Evolutionary conservation across 2,329 filamentous ascomycete species (phyloP).

Genomic region (Pseudopyrenochaeta lycopersici): DNA sequence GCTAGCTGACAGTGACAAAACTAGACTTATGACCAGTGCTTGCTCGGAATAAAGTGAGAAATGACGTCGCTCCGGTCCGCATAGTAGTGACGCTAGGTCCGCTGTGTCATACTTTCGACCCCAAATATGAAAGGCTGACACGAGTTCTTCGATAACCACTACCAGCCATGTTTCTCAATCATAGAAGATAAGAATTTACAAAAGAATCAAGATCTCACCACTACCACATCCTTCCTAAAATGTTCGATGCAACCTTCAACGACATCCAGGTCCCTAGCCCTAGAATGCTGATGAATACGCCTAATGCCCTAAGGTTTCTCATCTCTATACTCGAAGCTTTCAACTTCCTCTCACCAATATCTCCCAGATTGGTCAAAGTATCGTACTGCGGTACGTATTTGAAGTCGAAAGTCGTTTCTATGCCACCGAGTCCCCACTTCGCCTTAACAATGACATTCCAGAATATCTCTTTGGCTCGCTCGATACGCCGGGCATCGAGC

Average conservation of each 20-base stretch:
- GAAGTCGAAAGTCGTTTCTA: constrained; percentile 72
- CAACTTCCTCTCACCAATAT: constrained; percentile 51
- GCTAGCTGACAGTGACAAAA: too few species aligned
- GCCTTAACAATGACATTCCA: constrained; percentile 70
- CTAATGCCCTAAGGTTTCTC: constrained; percentile 58
- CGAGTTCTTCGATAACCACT: too few species aligned
- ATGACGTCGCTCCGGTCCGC: too few species aligned
- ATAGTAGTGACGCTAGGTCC: too few species aligned
- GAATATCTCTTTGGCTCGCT: constrained; percentile 60
- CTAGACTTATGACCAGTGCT: too few species aligned
- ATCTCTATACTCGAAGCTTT: constrained; percentile 54
- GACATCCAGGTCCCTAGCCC: constrained; percentile 33
- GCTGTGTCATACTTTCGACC: too few species aligned
- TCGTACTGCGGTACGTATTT: constrained; percentile 71
- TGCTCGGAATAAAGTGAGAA: too few species aligned
- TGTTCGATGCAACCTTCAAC: constrained; percentile 33
- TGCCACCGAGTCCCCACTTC: constrained; percentile 68
- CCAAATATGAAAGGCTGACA: too few species aligned
- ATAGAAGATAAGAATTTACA: background rate
- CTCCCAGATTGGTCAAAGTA: constrained; percentile 59
- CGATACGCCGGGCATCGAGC: constrained; percentile 63
- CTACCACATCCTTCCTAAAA: constrained; percentile 31
- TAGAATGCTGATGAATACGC: constrained; percentile 48
- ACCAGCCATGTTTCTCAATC: background rate
- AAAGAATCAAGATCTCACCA: background rate